Base-by-base conservation (phyloP, 331 rosid species). In the Ulmus americana region DNA sequence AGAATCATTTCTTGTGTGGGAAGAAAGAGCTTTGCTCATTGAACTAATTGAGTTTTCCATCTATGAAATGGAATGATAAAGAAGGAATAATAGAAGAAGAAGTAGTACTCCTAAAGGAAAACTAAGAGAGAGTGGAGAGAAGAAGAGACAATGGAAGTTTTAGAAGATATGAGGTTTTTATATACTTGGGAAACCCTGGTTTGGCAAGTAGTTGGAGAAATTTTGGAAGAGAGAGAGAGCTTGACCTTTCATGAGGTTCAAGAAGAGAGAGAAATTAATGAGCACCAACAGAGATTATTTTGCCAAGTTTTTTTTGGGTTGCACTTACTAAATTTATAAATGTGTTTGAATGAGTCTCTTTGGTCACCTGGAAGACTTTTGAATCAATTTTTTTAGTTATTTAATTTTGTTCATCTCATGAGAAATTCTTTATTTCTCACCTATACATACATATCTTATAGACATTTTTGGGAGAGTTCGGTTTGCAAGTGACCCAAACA, bases 341-440 rank as follows among this genome's bases (percentile, higher is more conserved):
- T 50, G 75, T 16, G 58, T 73, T 72, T 74, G 85, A 86, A 81
- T 70, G 58, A 70, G 82, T 78, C 87, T 67, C 55, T 40, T 6
- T 69, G 40, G 55, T 60, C 68, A 74, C 20, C 48, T 11, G 43
- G 39, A 69, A 72, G 61, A 65, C 60, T 65, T 75, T 74, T 59
- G 60, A 58, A 42, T 53, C 42, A 63, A 18, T 63, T 80, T 70
- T 51, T 51, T 68, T 61, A 18, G 50, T 60, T 64, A 55, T 60
- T 67, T 46, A 40, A 7, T 41, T 54, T 14, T 16, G 35, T 2
- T 61, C 8, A 43, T 49, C 39, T 38, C 58, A 0, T 16, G 62
- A 59, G 43, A 73, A 61, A 35, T 47, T 45, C 22, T 18, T 45
- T 56, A 35, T 45, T 67, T 45, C 64, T 45, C 8, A 4, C 10